These are phyloP conservation scores for Buxus sempervirens DNA, from an alignment of 164 flowering plant species.

Conservation along the genomic window DNA sequence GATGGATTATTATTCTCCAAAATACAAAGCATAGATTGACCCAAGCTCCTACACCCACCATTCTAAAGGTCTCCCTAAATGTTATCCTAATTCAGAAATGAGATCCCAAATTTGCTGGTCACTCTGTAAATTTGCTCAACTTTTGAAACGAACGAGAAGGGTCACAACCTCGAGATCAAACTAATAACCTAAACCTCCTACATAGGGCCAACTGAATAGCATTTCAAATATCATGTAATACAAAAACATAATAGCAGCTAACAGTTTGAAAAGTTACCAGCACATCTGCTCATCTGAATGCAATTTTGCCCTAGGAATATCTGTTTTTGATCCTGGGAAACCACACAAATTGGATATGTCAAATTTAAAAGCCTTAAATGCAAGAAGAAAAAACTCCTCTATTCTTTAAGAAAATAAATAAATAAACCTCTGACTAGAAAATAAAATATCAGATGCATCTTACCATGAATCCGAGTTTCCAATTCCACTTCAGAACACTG, in stretches of 20 bases:
- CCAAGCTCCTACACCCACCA: neutral
- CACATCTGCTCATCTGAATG: conserved; percentile 96
- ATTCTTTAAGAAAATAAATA: neutral
- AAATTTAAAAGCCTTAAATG: neutral
- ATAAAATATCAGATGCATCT: conserved; percentile 17
- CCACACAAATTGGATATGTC: conserved; percentile 6
- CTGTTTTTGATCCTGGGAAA: conserved; percentile 44
- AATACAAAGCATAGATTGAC: neutral
- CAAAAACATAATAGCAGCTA: neutral
- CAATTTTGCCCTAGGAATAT: conserved; percentile 66
- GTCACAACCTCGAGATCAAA: neutral
- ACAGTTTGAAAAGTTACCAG: conserved; percentile 50
- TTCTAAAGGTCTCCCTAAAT: neutral
- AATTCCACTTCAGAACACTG: conserved; percentile 82
- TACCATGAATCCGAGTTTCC: conserved; percentile 71
- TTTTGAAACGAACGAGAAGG: neutral
- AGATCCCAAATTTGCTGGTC: neutral
- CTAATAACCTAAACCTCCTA: neutral
- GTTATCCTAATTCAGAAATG: neutral
- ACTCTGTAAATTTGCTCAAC: neutral
- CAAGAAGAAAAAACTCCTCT: too few relatives aligned
- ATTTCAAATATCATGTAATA: neutral
- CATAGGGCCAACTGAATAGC: too few relatives aligned
- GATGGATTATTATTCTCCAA: conserved; percentile 2
- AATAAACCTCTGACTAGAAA: neutral